Evolutionary conservation across 805 yeast genomes (phyloP).

Genomic region (Saccharomycopsis sp.): DNA sequence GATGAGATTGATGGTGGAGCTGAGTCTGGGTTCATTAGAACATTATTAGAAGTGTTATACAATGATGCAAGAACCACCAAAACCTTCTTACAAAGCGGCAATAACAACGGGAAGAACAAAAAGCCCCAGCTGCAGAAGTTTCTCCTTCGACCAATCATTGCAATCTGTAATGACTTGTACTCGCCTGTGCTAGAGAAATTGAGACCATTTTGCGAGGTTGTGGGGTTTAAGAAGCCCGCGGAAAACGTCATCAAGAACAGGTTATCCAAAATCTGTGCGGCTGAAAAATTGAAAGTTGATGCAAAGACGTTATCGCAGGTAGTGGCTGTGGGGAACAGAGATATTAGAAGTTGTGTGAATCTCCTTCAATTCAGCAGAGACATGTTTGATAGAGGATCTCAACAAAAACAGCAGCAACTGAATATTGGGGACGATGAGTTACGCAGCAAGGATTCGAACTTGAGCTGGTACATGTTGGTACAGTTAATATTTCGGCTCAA

Average conservation of each 20-base stretch:
- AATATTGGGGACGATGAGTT: constrained; percentile 23
- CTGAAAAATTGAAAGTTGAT: constrained; percentile 34
- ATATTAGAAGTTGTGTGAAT: constrained; percentile 79
- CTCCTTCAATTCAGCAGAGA: constrained; percentile 61
- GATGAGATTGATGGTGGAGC: constrained; percentile 87
- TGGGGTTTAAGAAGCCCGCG: constrained; percentile 57
- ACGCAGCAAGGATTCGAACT: constrained; percentile 49
- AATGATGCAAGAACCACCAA: constrained; percentile 51
- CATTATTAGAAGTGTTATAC: constrained; percentile 48
- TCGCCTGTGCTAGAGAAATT: constrained; percentile 67
- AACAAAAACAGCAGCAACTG: constrained; percentile 18
- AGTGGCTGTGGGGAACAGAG: constrained; percentile 69
- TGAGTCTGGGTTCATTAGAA: constrained; percentile 56
- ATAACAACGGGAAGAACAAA: constrained; percentile 24
- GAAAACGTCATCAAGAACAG: constrained; percentile 40
- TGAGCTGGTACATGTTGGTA: constrained; percentile 63
- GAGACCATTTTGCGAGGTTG: constrained; percentile 65
- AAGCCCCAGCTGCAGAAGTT: constrained; percentile 33
- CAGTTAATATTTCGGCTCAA: constrained; percentile 52
- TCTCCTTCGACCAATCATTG: constrained; percentile 78
- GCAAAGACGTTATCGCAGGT: constrained; percentile 54
- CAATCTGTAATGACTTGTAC: constrained; percentile 85
- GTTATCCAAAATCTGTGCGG: constrained; percentile 41
- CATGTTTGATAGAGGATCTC: constrained; percentile 7
- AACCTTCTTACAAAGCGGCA: constrained; percentile 24